Evolutionary conservation across 129 eudicot species (phyloP), one percentile per base, ranked within the genome.

Genomic region (Centaurea solstitialis): DNA sequence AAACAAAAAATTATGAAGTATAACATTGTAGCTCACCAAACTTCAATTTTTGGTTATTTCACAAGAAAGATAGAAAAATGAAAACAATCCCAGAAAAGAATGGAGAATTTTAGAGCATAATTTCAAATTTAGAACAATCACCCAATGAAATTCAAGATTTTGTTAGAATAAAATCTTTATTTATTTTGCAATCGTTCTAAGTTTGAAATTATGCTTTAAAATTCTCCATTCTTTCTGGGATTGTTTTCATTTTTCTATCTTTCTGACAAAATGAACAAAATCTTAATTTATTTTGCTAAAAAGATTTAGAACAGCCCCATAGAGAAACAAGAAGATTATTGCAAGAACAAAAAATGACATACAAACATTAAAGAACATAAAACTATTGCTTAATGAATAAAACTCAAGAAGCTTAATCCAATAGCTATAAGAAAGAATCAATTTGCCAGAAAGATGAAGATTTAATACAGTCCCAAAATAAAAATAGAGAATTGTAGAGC

Each of bases 101-200:
- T 6, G 23, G 35, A 69, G 33, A 26, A 15, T 18, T 30, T 35
- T 6, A 65, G 74, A 77, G 3, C 65, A 24, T 26, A 24, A n/a
- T n/a, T n/a, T n/a, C n/a, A n/a, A 77, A n/a, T 12, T 33, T 10
- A 22, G 22, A 79, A 79, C 57, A 69, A 50, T 15, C 37, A 72
- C 68, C 45, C 18, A 69, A 69, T 9, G 76, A 33, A 66, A 69
- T 28, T 78, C 21, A 76, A 62, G 80, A 37, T 37, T 76, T 64
- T 13, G 72, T 9, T 0, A 43, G 12, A 57, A 59, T 43, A 70
- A 37, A 50, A 45, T 45, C 13, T 45, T 12, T 20, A 50, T 50
- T 50, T 33, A 33, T 33, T 33, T 33, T 33, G 37, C 37, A 33
- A 33, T 4, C 4, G 37, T 33, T 33, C 37, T 33, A 33, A 30